Percentiles rank a stretch among this genome's conserved stretches.
phyloP scores from a whole-genome alignment of 2,329 filamentous ascomycete genomes.

The Raffaelea deltoideospora region DNA sequence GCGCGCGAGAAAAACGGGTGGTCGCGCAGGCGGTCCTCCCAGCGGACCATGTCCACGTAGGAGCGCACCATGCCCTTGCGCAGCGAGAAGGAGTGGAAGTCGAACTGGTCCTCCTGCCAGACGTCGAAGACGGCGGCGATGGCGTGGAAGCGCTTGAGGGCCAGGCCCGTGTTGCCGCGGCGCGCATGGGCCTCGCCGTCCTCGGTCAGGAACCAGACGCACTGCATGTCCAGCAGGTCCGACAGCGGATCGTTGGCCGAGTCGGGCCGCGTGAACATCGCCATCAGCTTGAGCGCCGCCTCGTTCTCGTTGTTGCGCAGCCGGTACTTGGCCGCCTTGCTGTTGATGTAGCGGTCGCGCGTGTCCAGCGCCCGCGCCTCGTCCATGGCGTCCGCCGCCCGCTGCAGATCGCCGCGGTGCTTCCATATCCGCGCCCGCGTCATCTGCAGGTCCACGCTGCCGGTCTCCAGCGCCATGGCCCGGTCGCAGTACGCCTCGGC shows the following conservation, averaged over 20 bases:
- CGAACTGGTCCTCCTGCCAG: conserved; percentile 97
- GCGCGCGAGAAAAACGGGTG: conserved; percentile 86
- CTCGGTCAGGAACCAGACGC: conserved; percentile 91
- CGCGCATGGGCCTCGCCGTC: conserved; percentile 82
- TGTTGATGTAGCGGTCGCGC: conserved; percentile 94
- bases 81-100: conserved; percentile 97
- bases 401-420: conserved; percentile 64
- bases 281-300: conserved; percentile 72
- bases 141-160: conserved; percentile 81
- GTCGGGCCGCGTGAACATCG: conserved; percentile 86
- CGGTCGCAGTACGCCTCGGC: conserved; percentile 72
- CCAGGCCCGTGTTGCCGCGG: conserved; percentile 67
- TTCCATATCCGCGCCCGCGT: conserved; percentile 93
- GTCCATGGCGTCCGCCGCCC: conserved; percentile 80
- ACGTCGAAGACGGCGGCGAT: conserved; percentile 88
- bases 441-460: conserved; percentile 84
- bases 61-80: conserved; percentile 89
- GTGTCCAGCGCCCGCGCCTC: conserved; percentile 71
- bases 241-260: conserved; percentile 74
- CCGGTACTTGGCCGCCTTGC: conserved; percentile 94
- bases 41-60: conserved; percentile 90
- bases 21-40: conserved; percentile 83
- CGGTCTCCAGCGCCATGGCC: conserved; percentile 63
- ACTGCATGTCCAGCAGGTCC: conserved; percentile 96
- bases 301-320: conserved; percentile 85